Percentiles rank a stretch among this genome's conserved stretches.
Evolutionary conservation across 1,284 basidiomycete species (phyloP).

Genomic region (Phylloboletellus chloephorus): DNA sequence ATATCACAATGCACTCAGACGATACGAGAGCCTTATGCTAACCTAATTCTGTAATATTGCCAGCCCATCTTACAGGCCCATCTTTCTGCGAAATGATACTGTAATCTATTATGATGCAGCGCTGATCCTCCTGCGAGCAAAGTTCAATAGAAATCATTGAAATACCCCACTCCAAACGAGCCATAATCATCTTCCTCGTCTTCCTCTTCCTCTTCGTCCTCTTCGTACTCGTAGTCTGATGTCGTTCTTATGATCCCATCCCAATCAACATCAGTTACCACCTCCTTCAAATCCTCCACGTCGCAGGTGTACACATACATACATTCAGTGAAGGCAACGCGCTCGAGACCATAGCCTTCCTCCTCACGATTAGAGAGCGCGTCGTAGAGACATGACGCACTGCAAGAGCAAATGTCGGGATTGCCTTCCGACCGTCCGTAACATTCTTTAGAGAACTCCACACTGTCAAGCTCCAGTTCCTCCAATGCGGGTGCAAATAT

Average conservation of each 20-base stretch:
- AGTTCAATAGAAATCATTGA: background rate
- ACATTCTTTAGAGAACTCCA: slow-evolving; percentile 24
- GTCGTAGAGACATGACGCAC: slow-evolving; percentile 15
- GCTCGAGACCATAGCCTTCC: slow-evolving; percentile 13
- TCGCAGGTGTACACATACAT: slow-evolving; percentile 10
- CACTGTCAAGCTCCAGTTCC: slow-evolving; percentile 25
- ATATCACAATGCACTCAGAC: no score
- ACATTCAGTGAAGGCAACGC: slow-evolving; percentile 17
- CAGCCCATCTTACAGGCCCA: background rate
- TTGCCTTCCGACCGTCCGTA: slow-evolving; percentile 8
- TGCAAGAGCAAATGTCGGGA: slow-evolving; percentile 8
- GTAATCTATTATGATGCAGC: background rate
- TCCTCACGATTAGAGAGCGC: slow-evolving; percentile 17
- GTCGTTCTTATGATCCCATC: slow-evolving; percentile 14
- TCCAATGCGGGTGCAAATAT: slow-evolving; percentile 30
- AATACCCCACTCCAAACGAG: background rate
- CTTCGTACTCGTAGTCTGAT: slow-evolving; percentile 2
- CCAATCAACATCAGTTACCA: slow-evolving; percentile 19
- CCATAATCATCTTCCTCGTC: background rate
- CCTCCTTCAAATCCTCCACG: slow-evolving; percentile 6
- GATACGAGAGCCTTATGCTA: no score
- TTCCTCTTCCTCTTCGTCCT: slow-evolving; percentile 5
- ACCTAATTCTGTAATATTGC: no score
- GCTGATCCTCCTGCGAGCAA: background rate
- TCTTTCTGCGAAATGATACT: background rate